Base-by-base conservation (phyloP, 805 yeast genomes). In the Kazachstania kunashirensis region DNA sequence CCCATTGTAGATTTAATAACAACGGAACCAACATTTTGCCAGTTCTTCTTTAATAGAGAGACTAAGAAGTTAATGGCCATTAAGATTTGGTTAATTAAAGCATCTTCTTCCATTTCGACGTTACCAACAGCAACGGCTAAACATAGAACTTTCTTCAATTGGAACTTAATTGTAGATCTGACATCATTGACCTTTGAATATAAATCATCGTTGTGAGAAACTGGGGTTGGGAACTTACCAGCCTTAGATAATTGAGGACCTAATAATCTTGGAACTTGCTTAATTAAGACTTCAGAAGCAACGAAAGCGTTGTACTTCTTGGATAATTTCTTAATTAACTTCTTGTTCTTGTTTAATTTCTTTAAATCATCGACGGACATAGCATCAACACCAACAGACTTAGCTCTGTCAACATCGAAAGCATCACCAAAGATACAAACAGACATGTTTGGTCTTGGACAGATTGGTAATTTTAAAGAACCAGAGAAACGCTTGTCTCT, bases 401-500 rank as follows among this genome's bases (percentile, higher is more conserved):
- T 92, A 65, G 99, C 97, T 80, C 99, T 88, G 83, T 92, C 99
- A 60, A 85, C 94, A 73, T 92, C 99, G 67, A 89, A 92, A 68
- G 98, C 98, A 71, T 92, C 98, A 83, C 98, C 99, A 63, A 92
- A 92, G 68, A 92, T 86, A 76, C 98, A 92, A 77, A 92, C 72
- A 73, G 97, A 84, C 97, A 92, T 85, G 95, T 92, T 92, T 75
- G 99, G 99, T 80, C 99, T 94, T 77, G 98, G 98, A 56, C 94
- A 95, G 66, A 79, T 80, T 66, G 99, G 99, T 62, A 92, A 78
- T 75, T 80, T 92, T 75, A 92, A 80, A 66, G 97, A 66, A 76
- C 99, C 99, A 68, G 97, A 89, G 96, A 92, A 92, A 86, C 99
- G 97, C 88, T 92, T 92, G 75, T 92, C 99, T 84, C 98, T 88